Percentiles rank a stretch among this genome's conserved stretches.
Evolutionary conservation across 345 rosid species (phyloP).

Genomic region (Hibiscus mutabilis): DNA sequence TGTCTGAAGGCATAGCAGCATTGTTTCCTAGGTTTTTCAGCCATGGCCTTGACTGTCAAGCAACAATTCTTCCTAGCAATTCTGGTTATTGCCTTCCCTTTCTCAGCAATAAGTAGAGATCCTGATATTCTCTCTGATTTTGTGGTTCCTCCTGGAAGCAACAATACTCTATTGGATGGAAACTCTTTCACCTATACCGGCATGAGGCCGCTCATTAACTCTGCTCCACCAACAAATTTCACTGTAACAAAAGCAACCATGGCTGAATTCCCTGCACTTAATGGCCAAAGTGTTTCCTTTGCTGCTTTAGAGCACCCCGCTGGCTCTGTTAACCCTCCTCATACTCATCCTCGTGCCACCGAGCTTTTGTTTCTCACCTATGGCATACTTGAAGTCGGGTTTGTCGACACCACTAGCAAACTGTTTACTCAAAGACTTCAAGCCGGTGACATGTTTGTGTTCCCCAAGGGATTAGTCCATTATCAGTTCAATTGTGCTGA

Average conservation of each 20-base stretch:
- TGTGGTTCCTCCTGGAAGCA: not conserved
- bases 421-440: not conserved
- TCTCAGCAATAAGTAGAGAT: not conserved
- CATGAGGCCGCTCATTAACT: not conserved
- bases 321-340: not conserved
- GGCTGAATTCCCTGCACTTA: not conserved
- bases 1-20: not conserved
- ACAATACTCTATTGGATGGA: not conserved
- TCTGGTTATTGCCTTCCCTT: not conserved
- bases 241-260: not conserved
- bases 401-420: not conserved
- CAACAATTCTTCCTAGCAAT: not conserved
- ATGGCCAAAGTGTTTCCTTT: not conserved
- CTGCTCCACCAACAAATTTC: not conserved
- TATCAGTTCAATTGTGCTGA: not conserved
- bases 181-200: not conserved
- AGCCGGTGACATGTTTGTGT: not conserved
- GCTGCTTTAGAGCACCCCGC: not conserved
- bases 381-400: not conserved
- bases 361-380: not conserved
- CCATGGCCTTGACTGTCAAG: not conserved
- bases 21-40: not conserved
- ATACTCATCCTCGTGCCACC: not conserved
- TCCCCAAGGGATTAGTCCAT: not conserved
- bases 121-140: conserved; percentile 1